These are phyloP conservation scores for Simplicillium aogashimaense DNA, from an alignment of 2,329 filamentous ascomycete genomes.

Conservation along the genomic window DNA sequence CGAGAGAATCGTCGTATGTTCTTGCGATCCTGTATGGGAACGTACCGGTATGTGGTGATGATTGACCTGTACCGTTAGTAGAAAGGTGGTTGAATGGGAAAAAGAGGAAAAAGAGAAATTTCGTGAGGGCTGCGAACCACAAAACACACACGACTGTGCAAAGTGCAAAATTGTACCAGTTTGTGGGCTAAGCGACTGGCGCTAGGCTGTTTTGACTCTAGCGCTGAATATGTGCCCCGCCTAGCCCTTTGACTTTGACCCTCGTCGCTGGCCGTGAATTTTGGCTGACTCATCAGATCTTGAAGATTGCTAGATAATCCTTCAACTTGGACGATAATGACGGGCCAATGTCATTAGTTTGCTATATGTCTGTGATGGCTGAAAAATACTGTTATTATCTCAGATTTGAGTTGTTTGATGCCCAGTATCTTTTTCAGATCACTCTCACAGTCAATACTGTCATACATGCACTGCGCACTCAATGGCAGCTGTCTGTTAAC, in stretches of 20 bases:
- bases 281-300: conserved; percentile 1
- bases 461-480: too few relatives aligned
- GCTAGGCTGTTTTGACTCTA: conserved; percentile 16
- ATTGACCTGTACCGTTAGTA: conserved; percentile 27
- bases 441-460: too few relatives aligned
- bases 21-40: conserved; percentile 7
- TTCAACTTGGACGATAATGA: too few relatives aligned
- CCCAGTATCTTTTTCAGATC: too few relatives aligned
- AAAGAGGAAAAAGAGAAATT: conserved; percentile 14
- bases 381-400: too few relatives aligned
- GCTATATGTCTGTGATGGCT: too few relatives aligned
- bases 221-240: conserved; percentile 19
- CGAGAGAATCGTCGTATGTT: conserved; percentile 4
- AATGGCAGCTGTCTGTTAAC: too few relatives aligned
- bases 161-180: conserved; percentile 21
- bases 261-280: neutral
- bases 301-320: too few relatives aligned
- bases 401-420: too few relatives aligned
- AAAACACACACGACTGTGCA: conserved; percentile 19
- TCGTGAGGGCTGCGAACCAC: conserved; percentile 10
- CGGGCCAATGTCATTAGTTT: too few relatives aligned
- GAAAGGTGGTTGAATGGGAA: conserved; percentile 13
- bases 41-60: conserved; percentile 24
- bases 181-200: conserved; percentile 27
- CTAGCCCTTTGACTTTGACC: conserved; percentile 8